Evolutionary conservation across 148 eudicot species (phyloP).

Genomic region (Vaccinium vitisidaea): DNA sequence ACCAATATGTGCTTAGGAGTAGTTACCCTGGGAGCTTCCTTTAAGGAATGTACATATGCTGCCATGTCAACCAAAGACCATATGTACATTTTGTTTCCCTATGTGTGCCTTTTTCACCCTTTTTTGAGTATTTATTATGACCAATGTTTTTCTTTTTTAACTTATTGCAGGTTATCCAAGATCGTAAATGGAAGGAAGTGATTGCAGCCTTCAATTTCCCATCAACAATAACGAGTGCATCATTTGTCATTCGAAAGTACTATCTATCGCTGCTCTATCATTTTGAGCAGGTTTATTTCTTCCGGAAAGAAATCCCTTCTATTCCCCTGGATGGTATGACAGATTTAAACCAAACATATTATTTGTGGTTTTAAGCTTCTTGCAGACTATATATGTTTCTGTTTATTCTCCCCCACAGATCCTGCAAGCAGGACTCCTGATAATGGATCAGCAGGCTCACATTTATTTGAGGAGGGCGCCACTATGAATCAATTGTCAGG

Average conservation of each 20-base stretch:
- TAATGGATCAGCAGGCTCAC: constrained; percentile 30
- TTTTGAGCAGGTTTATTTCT: constrained; percentile 84
- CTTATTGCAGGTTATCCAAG: constrained; percentile 54
- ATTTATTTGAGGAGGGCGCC: constrained; percentile 27
- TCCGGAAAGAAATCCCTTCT: constrained; percentile 49
- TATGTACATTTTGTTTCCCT: background rate
- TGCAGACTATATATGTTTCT: background rate
- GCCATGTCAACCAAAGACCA: constrained; percentile 11
- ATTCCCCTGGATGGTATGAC: constrained; percentile 40
- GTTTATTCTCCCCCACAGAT: constrained; percentile 24
- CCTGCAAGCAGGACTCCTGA: constrained; percentile 19
- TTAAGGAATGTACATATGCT: background rate
- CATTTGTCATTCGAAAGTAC: constrained; percentile 63
- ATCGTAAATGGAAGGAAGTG: constrained; percentile 81
- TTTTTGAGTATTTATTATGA: background rate
- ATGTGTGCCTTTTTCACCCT: background rate
- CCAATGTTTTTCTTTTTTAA: constrained; percentile 8
- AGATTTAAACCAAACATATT: background rate
- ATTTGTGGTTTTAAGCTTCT: constrained; percentile 10
- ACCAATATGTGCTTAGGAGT: background rate
- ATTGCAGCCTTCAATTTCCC: constrained; percentile 49
- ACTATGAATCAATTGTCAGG: constrained; percentile 33
- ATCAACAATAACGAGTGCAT: constrained; percentile 51
- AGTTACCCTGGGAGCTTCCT: background rate
- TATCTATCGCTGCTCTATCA: constrained; percentile 71